Evolutionary conservation across 208 protist species (phyloP).

Genomic region (Herpetomonas samuelpessoai): DNA sequence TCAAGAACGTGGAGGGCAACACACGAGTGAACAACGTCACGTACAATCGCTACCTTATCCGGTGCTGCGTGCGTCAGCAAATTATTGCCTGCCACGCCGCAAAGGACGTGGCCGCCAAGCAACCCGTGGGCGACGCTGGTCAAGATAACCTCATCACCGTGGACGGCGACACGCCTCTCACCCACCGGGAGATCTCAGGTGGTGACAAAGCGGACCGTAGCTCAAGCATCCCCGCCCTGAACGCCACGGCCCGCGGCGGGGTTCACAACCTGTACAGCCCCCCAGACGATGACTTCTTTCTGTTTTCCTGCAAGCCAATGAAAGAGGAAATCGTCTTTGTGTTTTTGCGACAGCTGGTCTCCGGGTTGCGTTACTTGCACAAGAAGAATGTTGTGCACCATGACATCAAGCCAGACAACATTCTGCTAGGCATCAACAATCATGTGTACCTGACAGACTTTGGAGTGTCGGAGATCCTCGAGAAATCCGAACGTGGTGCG

Average conservation of each 20-base stretch:
- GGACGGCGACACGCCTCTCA: conserved; percentile 17
- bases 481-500: conserved; percentile 9
- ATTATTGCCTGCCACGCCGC: neutral
- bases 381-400: conserved; percentile 69
- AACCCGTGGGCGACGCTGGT: neutral
- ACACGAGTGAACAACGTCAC: conserved; percentile 22
- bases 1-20: conserved; percentile 27
- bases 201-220: neutral
- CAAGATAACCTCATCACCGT: neutral
- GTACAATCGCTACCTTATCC: conserved; percentile 33
- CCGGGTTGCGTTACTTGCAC: conserved; percentile 74
- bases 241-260: too few species aligned
- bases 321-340: conserved; percentile 29
- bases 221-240: neutral
- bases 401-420: conserved; percentile 85
- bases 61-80: conserved; percentile 35
- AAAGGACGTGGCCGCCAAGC: neutral
- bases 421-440: conserved; percentile 51
- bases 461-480: conserved; percentile 69
- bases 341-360: conserved; percentile 76
- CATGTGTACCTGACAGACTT: conserved; percentile 74
- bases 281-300: conserved; percentile 16
- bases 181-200: conserved; percentile 18
- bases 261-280: neutral
- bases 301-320: conserved; percentile 46